phyloP scores from a whole-genome alignment of 495 filamentous ascomycete genomes.

The Penicillium taxi region DNA sequence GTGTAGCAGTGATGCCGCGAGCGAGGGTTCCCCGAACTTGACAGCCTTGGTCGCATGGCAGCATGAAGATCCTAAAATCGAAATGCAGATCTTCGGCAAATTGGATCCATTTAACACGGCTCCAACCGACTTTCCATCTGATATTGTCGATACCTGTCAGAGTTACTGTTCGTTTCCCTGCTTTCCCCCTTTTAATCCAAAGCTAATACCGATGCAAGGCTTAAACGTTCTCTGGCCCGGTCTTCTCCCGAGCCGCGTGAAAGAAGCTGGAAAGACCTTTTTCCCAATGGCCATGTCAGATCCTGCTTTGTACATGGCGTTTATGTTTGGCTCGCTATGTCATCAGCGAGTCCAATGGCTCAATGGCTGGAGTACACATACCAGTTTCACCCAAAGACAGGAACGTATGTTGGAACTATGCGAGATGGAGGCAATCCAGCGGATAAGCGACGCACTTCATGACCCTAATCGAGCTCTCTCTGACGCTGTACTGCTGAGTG shows the following conservation, averaged over 20 bases:
- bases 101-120: conserved; percentile 31
- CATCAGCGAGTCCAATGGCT: conserved; percentile 34
- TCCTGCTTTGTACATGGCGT: conserved; percentile 30
- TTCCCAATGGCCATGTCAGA: conserved; percentile 30
- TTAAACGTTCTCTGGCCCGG: conserved; percentile 30
- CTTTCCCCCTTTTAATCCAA: not conserved
- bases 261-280: conserved; percentile 19
- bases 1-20: conserved; percentile 10
- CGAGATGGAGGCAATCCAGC: conserved; percentile 32
- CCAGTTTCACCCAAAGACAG: conserved; percentile 19
- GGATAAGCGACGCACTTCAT: conserved; percentile 29
- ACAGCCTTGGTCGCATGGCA: conserved; percentile 1
- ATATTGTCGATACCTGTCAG: conserved; percentile 19
- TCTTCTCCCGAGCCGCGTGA: conserved; percentile 15
- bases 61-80: no score
- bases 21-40: not conserved
- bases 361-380: conserved; percentile 18
- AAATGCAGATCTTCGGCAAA: conserved; percentile 14
- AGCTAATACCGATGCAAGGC: conserved; percentile 10
- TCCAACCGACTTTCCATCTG: conserved; percentile 16
- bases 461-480: conserved; percentile 25
- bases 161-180: conserved; percentile 17
- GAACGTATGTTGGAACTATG: conserved; percentile 22
- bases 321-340: conserved; percentile 33
- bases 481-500: conserved; percentile 33